A percentile compares a stretch with the other conserved stretches of the same genome.
Conservation (phyloP, 2,329 filamentous ascomycete genomes). For the Chaetoscypha palmicola region DNA sequence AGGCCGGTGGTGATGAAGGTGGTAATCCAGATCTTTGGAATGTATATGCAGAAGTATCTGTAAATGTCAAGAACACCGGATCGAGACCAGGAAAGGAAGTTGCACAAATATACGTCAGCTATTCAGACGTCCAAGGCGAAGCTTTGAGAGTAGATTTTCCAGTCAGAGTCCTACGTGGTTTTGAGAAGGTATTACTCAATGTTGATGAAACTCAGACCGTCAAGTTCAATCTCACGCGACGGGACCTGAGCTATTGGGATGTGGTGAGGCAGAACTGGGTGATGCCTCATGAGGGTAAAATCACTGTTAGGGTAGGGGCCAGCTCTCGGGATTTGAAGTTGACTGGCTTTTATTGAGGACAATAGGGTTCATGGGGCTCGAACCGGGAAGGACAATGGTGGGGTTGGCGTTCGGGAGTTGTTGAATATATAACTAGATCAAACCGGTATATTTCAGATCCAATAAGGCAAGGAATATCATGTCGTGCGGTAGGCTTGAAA, state of each 20-base stretch:
- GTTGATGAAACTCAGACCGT: constrained; percentile 46
- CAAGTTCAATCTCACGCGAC: constrained; percentile 52
- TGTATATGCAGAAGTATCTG: constrained; percentile 45
- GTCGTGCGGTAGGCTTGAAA: background rate
- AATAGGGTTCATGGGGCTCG: background rate
- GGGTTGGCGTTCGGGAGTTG: too few species aligned
- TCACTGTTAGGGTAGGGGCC: constrained; percentile 35
- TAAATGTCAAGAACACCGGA: constrained; percentile 54
- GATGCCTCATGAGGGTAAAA: constrained; percentile 42
- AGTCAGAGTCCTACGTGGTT: constrained; percentile 60
- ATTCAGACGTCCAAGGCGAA: constrained; percentile 24
- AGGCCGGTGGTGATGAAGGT: constrained; percentile 56
- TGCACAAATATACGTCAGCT: constrained; percentile 50
- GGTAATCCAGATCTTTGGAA: constrained; percentile 51
- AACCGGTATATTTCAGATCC: background rate
- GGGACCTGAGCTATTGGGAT: constrained; percentile 69
- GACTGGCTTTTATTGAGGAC: constrained; percentile 23
- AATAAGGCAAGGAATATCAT: background rate
- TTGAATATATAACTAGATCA: too few species aligned
- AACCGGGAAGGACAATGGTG: too few species aligned
- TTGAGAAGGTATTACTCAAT: constrained; percentile 59
- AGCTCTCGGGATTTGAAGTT: constrained; percentile 33
- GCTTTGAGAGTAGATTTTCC: constrained; percentile 49
- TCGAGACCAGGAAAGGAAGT: constrained; percentile 42
- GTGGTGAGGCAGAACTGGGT: constrained; percentile 61